A percentile compares a stretch with the other conserved stretches of the same genome.
These are phyloP conservation scores for Claviceps spartinae DNA, from an alignment of 2,329 filamentous ascomycete genomes.

Conservation along the genomic window DNA sequence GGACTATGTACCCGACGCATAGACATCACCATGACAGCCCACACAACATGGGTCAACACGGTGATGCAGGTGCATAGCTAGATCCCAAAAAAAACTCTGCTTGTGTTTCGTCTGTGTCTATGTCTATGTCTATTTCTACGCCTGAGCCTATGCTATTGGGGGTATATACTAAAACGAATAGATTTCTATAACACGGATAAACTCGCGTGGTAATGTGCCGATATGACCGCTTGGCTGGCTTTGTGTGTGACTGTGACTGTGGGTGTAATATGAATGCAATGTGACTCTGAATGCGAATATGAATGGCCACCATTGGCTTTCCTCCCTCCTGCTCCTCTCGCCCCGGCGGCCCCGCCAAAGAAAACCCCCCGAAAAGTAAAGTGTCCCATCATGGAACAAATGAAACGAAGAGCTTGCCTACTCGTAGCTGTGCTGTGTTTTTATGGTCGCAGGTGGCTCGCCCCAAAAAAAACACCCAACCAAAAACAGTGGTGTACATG, in stretches of 20 bases:
- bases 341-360: neutral
- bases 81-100: neutral
- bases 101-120: neutral
- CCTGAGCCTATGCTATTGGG: neutral
- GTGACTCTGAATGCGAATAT: neutral
- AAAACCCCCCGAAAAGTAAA: neutral
- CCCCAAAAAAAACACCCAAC: too few relatives aligned
- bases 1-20: too few relatives aligned
- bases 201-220: neutral
- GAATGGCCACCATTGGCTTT: neutral
- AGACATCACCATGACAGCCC: too few relatives aligned
- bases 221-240: neutral
- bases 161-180: conserved; percentile 16
- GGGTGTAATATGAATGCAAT: neutral
- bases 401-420: neutral
- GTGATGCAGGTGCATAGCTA: too few relatives aligned
- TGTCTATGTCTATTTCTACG: neutral
- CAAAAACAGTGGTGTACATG: too few relatives aligned
- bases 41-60: too few relatives aligned
- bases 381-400: neutral
- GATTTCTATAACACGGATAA: conserved; percentile 8
- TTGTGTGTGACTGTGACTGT: neutral
- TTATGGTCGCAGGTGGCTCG: too few relatives aligned
- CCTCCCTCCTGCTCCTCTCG: neutral
- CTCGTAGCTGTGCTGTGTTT: neutral